Evolutionary conservation across 2,329 filamentous ascomycete genomes (phyloP).

Genomic region (Allantophomopsis lycopodina): DNA sequence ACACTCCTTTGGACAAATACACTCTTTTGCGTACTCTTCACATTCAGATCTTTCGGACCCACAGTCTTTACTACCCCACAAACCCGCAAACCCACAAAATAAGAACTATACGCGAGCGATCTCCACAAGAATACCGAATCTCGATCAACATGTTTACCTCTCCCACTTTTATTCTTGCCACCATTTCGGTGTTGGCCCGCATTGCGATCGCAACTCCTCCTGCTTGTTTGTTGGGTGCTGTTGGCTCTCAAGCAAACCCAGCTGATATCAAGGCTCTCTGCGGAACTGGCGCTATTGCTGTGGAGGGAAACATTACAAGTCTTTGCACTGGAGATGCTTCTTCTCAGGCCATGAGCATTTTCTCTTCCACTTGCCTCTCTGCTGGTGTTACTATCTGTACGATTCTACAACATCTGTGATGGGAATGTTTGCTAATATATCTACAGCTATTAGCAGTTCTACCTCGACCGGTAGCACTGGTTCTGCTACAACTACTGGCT

Average conservation of each 20-base stretch:
- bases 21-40: too few relatives aligned
- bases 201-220: conserved; percentile 11
- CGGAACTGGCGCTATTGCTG: conserved; percentile 3
- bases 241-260: conserved; percentile 9
- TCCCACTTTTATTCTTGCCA: conserved; percentile 9
- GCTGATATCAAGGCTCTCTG: conserved; percentile 9
- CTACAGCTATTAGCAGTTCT: conserved; percentile 5
- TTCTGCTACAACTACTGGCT: conserved; percentile 5
- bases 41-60: too few relatives aligned
- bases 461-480: conserved; percentile 4
- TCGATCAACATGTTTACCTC: conserved; percentile 10
- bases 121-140: conserved; percentile 1
- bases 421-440: conserved; percentile 1
- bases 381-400: conserved; percentile 8
- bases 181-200: conserved; percentile 7
- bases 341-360: conserved; percentile 7
- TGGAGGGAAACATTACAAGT: conserved; percentile 7
- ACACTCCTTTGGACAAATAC: too few relatives aligned
- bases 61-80: too few relatives aligned
- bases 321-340: conserved; percentile 6
- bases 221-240: conserved; percentile 13
- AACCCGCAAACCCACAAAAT: too few relatives aligned
- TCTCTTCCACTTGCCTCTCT: conserved; percentile 8
- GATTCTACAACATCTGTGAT: background rate
- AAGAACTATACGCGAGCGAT: background rate